phyloP scores from a whole-genome alignment of 2,329 filamentous ascomycete genomes.

The Microcera coccophila region DNA sequence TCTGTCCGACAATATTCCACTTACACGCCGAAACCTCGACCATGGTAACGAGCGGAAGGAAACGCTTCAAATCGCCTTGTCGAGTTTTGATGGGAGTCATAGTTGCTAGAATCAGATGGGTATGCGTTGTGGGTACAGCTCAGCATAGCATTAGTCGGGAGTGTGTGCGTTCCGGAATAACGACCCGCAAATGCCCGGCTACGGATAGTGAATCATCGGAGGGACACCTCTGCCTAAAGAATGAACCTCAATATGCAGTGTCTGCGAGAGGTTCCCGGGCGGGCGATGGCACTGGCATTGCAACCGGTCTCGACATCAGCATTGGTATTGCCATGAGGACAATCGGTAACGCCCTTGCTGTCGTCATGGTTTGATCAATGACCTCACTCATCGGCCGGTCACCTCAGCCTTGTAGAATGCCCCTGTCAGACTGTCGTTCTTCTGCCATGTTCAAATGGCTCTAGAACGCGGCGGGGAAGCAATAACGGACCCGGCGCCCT shows the following conservation, averaged over 20 bases:
- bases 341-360: background rate
- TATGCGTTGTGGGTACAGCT: background rate
- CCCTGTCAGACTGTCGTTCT: background rate
- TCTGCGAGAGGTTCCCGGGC: background rate
- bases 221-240: background rate
- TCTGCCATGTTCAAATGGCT: background rate
- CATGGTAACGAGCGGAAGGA: background rate
- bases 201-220: background rate
- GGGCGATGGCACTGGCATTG: background rate
- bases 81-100: background rate
- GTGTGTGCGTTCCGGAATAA: too few relatives aligned
- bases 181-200: background rate
- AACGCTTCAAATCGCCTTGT: background rate
- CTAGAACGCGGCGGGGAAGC: background rate
- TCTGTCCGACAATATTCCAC: background rate
- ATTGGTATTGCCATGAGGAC: background rate
- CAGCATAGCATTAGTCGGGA: background rate
- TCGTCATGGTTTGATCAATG: background rate
- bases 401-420: background rate
- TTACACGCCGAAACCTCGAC: background rate
- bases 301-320: background rate
- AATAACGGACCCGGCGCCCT: background rate
- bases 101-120: too few relatives aligned
- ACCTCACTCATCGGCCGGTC: background rate
- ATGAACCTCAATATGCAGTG: background rate